Percentiles rank a stretch among this genome's conserved stretches.
phyloP scores from a whole-genome alignment of 176 grass and related monocot species.

The Sorghum bicolor region Sorghum_bicolor_NCBIv3 NC_012878.2:55709501-55710000 shows the following conservation, averaged over 20 bases:
- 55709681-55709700: background rate
- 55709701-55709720: background rate
- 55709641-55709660: background rate
- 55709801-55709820: conserved; percentile 51
- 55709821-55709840: conserved; percentile 95
- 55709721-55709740: background rate
- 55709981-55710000: conserved; percentile 40
- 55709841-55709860: conserved; percentile 58
- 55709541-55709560: background rate
- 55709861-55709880: conserved; percentile 52
- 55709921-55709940: conserved; percentile 63
- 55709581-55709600: conserved; percentile 13
- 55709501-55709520: background rate
- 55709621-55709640: background rate
- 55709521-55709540: conserved; percentile 1
- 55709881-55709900: conserved; percentile 69
- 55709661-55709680: background rate
- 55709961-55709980: conserved; percentile 84
- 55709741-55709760: background rate
- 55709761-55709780: conserved; percentile 9
- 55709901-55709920: conserved; percentile 87
- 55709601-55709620: background rate
- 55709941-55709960: conserved; percentile 55
- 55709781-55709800: background rate
- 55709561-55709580: background rate